phyloP scores from a whole-genome alignment of 805 yeast species.

The Wickerhamomyces ciferrii region DNA sequence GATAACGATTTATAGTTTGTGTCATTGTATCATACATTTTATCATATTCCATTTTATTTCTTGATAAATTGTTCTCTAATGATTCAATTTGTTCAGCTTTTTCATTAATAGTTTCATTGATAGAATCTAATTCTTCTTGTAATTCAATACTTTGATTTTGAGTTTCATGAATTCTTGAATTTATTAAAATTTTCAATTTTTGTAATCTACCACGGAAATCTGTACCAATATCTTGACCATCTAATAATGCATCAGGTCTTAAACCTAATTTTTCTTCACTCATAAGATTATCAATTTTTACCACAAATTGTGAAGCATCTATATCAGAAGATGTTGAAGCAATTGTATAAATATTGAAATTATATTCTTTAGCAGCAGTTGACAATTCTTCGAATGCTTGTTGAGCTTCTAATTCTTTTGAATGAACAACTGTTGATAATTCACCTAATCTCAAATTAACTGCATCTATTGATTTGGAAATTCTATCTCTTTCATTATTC shows the following conservation, averaged over 20 bases:
- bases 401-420: conserved; percentile 45
- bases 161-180: conserved; percentile 36
- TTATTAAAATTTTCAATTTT: conserved; percentile 41
- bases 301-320: conserved; percentile 30
- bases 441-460: conserved; percentile 40
- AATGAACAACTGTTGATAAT: conserved; percentile 36
- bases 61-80: conserved; percentile 49
- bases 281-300: conserved; percentile 33
- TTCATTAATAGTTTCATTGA: conserved; percentile 50
- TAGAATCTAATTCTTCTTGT: conserved; percentile 54
- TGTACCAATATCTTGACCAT: conserved; percentile 32
- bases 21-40: conserved; percentile 50
- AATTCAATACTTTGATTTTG: conserved; percentile 55
- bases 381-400: conserved; percentile 47
- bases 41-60: conserved; percentile 48
- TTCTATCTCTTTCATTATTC: conserved; percentile 54
- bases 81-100: conserved; percentile 52
- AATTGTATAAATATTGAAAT: conserved; percentile 45
- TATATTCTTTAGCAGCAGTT: conserved; percentile 49
- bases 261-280: conserved; percentile 40
- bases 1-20: conserved; percentile 45
- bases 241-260: conserved; percentile 35
- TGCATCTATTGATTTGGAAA: conserved; percentile 48
- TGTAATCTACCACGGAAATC: conserved; percentile 31
- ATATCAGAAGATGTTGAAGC: conserved; percentile 25